Base-by-base conservation (phyloP, 768 basidiomycete species). In the Boletus vinaceobasis region DNA sequence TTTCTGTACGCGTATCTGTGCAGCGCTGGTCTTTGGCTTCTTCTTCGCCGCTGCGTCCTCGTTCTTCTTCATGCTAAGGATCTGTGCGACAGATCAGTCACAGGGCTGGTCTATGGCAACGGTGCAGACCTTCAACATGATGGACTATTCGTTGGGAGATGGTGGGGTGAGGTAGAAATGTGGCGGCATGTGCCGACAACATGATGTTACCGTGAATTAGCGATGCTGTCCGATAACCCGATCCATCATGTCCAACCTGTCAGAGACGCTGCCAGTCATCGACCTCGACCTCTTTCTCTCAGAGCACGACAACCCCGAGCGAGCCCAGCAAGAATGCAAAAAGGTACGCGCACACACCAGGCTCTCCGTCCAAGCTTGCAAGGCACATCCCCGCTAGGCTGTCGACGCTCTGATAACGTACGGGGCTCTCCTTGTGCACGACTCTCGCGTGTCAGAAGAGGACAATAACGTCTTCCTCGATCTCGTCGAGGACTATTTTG, bases 11-110 rank as follows among this genome's bases (percentile, higher is more conserved):
- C 97, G 84, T 71, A 99, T 90, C 74, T 98, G 95, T 29, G 97
- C 97, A 15, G 97, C 96, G 67, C 91, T 93, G 43, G 93, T 97
- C 84, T 96, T 98, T 42, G 97, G 97, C 80, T 89, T 92, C 85
- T 86, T 96, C 89, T 93, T 98, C 7, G 92, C 87, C 51, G 94
- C 93, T 52, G 91, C 91, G 67, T 98, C 93, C 79, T 98, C 93
- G 66, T 88, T 91, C 87, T 98, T 98, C 86, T 98, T 98, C 89
- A 99, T 93, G 62, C 87, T 92, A 89, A 97, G 98, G 67, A 99
- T 98, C 97, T 99, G 60, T 33, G 32, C 27, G 33, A 43, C 23
- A 7, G 35, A 50, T 62, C 35, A 56, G 51, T 23, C 52, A 60
- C 58, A 40, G 21, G 15, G n/a, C 23, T 11, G 5, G 50, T 26